Evolutionary conservation across 345 rosid genomes (phyloP).

Genomic region (Camelina neglecta): DNA sequence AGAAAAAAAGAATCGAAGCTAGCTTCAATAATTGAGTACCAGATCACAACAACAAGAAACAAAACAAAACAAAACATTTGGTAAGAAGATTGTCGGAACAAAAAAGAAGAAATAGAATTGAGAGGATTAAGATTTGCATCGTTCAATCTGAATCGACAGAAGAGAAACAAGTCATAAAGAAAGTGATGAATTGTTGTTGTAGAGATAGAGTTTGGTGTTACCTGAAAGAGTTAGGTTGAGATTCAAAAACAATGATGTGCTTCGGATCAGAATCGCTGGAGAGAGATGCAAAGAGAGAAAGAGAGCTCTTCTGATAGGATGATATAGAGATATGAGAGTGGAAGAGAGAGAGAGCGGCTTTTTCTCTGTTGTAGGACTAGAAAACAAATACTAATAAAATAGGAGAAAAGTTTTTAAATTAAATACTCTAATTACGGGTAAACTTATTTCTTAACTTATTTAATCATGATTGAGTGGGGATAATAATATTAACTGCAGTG

Average conservation of each 20-base stretch:
- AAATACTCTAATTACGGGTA: neutral
- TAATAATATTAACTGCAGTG: no score
- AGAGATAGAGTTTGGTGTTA: constrained; percentile 6
- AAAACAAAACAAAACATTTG: neutral
- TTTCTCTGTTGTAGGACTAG: neutral
- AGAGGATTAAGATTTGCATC: neutral
- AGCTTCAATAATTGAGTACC: constrained; percentile 16
- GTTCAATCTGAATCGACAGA: constrained; percentile 3
- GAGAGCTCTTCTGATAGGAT: constrained; percentile 3
- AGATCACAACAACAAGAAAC: neutral
- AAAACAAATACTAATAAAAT: no score
- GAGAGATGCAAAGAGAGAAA: constrained; percentile 26
- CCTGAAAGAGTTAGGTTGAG: constrained; percentile 13
- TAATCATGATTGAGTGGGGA: no score
- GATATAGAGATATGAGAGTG: constrained; percentile 29
- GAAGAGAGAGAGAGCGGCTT: constrained; percentile 42
- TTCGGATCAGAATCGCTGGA: constrained; percentile 23
- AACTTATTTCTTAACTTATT: no score
- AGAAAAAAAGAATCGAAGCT: neutral
- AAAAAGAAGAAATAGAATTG: neutral
- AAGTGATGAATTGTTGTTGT: constrained; percentile 16
- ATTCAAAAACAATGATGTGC: constrained; percentile 11
- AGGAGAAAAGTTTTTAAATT: neutral
- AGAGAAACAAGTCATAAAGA: neutral
- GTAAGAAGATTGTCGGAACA: constrained; percentile 31